Conservation (phyloP, 805 yeast species). For the Cyberlindnera nakhonratchasimensis region DNA sequence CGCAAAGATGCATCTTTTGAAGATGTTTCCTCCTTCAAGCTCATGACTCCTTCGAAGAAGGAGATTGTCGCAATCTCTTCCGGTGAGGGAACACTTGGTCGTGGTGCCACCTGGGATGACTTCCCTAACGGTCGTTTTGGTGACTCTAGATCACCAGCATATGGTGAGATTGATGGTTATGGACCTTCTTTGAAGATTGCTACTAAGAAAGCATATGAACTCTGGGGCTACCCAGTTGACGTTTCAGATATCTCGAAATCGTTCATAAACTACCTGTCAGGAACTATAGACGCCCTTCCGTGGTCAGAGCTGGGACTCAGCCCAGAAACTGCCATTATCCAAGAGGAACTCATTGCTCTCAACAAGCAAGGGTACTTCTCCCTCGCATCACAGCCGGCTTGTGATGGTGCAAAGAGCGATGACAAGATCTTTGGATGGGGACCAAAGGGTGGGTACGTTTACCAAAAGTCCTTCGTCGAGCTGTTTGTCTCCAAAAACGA, state of each 20-base stretch:
- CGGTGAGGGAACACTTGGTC: conserved; percentile 80
- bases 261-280: conserved; percentile 69
- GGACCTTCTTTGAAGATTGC: conserved; percentile 86
- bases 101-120: conserved; percentile 96
- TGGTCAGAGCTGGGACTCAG: conserved; percentile 87
- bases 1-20: conserved; percentile 27
- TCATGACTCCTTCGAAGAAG: conserved; percentile 42
- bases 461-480: conserved; percentile 93
- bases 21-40: conserved; percentile 23
- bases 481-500: conserved; percentile 70
- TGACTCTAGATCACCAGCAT: conserved; percentile 93
- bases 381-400: conserved; percentile 94
- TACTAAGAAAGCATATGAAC: conserved; percentile 57
- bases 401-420: conserved; percentile 70
- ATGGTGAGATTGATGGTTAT: conserved; percentile 96
- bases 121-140: conserved; percentile 95
- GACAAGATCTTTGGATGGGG: conserved; percentile 94
- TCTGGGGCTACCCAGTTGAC: conserved; percentile 78
- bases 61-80: conserved; percentile 72
- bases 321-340: conserved; percentile 89
- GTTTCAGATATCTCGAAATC: conserved; percentile 57
- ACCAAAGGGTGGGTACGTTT: conserved; percentile 86
- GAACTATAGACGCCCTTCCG: conserved; percentile 76
- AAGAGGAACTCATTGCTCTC: conserved; percentile 80
- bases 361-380: conserved; percentile 78